Conservation (phyloP, 306 rosid species). For the Medicago truncatula region DNA sequence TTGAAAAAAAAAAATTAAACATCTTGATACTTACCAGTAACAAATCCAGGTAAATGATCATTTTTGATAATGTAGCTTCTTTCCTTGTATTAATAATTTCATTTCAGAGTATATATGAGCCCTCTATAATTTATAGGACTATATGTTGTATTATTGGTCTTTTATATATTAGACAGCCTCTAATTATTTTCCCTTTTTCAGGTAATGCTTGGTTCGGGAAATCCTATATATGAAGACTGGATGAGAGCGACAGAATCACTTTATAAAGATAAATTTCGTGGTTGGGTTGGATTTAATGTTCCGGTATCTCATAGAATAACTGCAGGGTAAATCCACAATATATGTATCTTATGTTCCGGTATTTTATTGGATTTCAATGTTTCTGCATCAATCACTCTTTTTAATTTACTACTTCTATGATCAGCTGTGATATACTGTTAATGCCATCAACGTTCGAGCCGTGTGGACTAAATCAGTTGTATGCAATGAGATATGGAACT, state of each 20-base stretch:
- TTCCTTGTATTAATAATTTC: conserved; percentile 32
- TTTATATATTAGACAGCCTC: conserved; percentile 1
- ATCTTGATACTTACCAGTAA: conserved; percentile 11
- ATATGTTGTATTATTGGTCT: conserved; percentile 22
- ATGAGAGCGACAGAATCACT: conserved; percentile 77
- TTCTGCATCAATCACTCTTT: conserved; percentile 32
- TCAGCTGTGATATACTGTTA: conserved; percentile 85
- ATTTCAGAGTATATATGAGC: conserved; percentile 26
- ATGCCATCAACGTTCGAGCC: conserved; percentile 96
- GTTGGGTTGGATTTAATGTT: conserved; percentile 91
- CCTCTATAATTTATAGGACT: conserved; percentile 33
- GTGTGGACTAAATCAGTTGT: conserved; percentile 85
- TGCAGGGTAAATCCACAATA: conserved; percentile 73
- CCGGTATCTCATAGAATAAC: conserved; percentile 88
- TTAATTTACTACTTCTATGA: conserved; percentile 40
- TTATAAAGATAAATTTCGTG: conserved; percentile 77
- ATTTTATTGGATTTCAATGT: too few relatives aligned
- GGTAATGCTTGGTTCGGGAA: conserved; percentile 95
- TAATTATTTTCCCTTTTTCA: conserved; percentile 47
- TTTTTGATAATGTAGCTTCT: conserved; percentile 23
- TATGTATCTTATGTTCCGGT: conserved; percentile 51
- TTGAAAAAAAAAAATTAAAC: not conserved
- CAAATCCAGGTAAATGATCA: not conserved
- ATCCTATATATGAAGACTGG: conserved; percentile 71
- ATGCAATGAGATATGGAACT: conserved; percentile 96